A percentile compares a stretch with the other conserved stretches of the same genome.
Conservation (phyloP, 257 asterid species). For the Solanum corneliomulleri region DNA sequence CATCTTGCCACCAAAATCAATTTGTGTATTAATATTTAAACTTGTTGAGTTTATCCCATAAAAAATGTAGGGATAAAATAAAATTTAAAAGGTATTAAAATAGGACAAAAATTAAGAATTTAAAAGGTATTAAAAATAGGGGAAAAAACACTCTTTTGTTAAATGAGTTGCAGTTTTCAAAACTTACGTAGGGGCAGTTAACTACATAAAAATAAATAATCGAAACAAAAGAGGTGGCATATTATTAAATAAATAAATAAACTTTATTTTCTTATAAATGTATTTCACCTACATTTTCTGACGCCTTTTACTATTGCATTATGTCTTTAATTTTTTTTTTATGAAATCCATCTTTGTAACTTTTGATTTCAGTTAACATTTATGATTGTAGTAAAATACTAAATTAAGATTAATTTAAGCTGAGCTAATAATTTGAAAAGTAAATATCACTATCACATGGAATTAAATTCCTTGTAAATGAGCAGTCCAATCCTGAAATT, state of each 20-base stretch:
- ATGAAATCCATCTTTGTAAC: background rate
- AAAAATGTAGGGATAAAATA: background rate
- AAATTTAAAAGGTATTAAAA: background rate
- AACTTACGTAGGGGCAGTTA: background rate
- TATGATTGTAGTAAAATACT: background rate
- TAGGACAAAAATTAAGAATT: background rate
- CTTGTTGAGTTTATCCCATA: background rate
- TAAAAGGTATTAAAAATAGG: background rate
- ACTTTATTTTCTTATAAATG: too few species aligned
- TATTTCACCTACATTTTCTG: background rate
- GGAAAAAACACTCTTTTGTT: background rate
- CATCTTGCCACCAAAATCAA: background rate
- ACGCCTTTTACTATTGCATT: background rate
- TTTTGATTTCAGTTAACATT: background rate
- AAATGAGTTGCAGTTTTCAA: background rate
- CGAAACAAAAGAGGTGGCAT: background rate
- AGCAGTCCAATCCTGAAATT: background rate
- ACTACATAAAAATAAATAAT: background rate
- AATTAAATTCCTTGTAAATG: constrained; percentile 4
- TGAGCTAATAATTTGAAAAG: background rate
- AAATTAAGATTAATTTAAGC: background rate
- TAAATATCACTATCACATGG: background rate
- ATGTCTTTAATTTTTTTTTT: background rate
- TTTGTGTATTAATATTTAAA: background rate
- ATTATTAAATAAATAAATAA: too few species aligned